Evolutionary conservation across 176 grass and related monocot species (phyloP).

Genomic region (Paspalum notatum): DNA sequence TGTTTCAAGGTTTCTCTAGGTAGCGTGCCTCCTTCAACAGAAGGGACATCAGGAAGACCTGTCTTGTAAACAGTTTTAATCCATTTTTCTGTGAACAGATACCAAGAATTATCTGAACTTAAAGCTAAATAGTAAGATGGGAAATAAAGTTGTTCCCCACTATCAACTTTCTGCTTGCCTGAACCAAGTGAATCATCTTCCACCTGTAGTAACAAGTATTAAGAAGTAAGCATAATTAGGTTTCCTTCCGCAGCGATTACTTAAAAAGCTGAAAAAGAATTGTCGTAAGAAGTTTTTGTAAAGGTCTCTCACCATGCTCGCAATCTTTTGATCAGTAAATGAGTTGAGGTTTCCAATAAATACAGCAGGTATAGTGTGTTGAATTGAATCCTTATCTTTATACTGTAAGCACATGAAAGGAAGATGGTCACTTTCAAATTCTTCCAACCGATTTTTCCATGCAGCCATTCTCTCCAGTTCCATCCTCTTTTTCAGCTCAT

Average conservation of each 20-base stretch:
- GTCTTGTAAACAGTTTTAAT: slow-evolving; percentile 85
- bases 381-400: slow-evolving; percentile 95
- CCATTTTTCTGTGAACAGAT: slow-evolving; percentile 98
- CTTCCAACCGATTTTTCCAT: slow-evolving; percentile 80
- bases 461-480: slow-evolving; percentile 90
- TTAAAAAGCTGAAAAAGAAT: neutral
- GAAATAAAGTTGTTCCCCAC: slow-evolving; percentile 36
- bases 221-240: slow-evolving; percentile 15
- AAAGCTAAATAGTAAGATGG: slow-evolving; percentile 84
- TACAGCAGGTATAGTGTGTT: slow-evolving; percentile 82
- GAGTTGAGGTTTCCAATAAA: slow-evolving; percentile 78
- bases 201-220: slow-evolving; percentile 51
- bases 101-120: slow-evolving; percentile 99
- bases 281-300: neutral
- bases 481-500: slow-evolving; percentile 81
- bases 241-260: slow-evolving; percentile 20
- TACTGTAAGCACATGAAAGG: slow-evolving; percentile 98
- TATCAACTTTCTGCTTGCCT: slow-evolving; percentile 51
- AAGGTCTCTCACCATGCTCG: slow-evolving; percentile 56
- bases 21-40: slow-evolving; percentile 63
- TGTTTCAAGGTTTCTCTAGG: slow-evolving; percentile 82
- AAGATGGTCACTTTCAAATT: slow-evolving; percentile 79
- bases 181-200: slow-evolving; percentile 46
- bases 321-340: slow-evolving; percentile 65
- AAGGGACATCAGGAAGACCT: slow-evolving; percentile 66